Evolutionary conservation across 1,284 basidiomycete genomes (phyloP), one percentile per base, ranked within the genome.

Genomic region (Moesziomyces parantarcticus): DNA sequence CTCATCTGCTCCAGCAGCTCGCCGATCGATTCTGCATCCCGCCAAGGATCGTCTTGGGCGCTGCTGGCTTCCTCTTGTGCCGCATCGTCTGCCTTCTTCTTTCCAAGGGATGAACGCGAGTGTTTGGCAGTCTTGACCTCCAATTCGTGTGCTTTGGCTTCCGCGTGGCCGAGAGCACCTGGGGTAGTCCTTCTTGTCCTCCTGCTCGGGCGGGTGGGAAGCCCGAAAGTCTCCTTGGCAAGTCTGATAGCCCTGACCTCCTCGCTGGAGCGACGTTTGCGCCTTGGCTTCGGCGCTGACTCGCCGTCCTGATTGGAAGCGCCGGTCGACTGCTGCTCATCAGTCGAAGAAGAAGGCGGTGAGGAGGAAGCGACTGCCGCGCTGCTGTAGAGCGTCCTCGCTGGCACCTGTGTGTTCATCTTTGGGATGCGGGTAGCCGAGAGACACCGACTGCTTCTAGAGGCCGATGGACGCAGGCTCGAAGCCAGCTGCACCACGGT

Each of bases 191-290:
- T 46, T 36, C 48, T 50, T 11, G 67, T 54, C 39, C 61, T 44
- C 29, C n/a, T 49, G 21, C 41, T 46, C 20, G 51, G 54, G 18
- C 57, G 53, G 3, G 58, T 44, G 14, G 61, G 57, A 6, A 64
- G 20, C 23, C 67, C 67, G 40, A 64, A 48, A 5, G 53, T 32
- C 10, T 13, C 4, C 5, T 51, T 70, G 29, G 60, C 67, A n/a
- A 69, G 23, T 9, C 47, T 34, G 8, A 25, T 50, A 14, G 62
- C 51, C 18, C 66, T 48, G 18, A 66, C 11, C 34, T 71, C 58
- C 43, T 46, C 63, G 25, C 39, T 67, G 5, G 57, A 21, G 13
- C 58, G 52, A 7, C 59, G 60, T 13, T 21, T 43, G 48, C 70
- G 64, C 34, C 29, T 53, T 2, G 51, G 23, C 20, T 52, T 74